phyloP scores from a whole-genome alignment of 176 grass and related monocot species.

The Carex cristatella region DNA sequence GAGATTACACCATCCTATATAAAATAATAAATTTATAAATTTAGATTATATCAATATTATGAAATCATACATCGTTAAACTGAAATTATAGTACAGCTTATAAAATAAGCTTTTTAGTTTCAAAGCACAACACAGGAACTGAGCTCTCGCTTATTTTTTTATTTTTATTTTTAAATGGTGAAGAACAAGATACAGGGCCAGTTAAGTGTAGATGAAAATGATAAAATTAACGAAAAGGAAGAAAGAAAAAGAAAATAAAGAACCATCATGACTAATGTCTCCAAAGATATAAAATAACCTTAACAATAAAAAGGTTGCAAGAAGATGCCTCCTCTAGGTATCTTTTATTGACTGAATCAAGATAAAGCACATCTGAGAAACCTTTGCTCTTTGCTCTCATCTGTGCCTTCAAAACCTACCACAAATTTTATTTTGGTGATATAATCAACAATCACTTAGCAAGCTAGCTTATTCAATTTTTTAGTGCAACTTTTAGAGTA shows the following conservation, averaged over 20 bases:
- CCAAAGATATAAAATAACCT: constrained; percentile 26
- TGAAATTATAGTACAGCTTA: too few relatives aligned
- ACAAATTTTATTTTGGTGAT: background rate
- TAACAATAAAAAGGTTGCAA: constrained; percentile 85
- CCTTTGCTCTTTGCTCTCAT: constrained; percentile 62
- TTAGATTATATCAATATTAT: background rate
- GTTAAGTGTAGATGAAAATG: too few relatives aligned
- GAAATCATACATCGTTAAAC: background rate
- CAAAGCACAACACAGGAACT: too few relatives aligned
- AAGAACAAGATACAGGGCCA: too few relatives aligned
- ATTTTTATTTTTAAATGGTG: too few relatives aligned
- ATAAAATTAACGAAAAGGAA: too few relatives aligned
- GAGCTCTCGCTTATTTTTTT: too few relatives aligned
- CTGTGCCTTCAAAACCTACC: constrained; percentile 68
- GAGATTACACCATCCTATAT: constrained; percentile 38
- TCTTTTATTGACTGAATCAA: constrained; percentile 63
- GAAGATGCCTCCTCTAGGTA: constrained; percentile 91
- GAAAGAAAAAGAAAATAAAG: too few relatives aligned
- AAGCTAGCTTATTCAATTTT: background rate
- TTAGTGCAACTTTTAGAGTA: background rate
- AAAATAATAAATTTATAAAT: background rate
- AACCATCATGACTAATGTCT: too few relatives aligned
- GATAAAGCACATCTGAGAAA: constrained; percentile 83
- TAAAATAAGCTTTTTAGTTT: too few relatives aligned
- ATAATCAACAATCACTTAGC: background rate